Base-by-base conservation (phyloP, 1,139 yeast genomes). In the Blastobotrys illinoisensis region DNA sequence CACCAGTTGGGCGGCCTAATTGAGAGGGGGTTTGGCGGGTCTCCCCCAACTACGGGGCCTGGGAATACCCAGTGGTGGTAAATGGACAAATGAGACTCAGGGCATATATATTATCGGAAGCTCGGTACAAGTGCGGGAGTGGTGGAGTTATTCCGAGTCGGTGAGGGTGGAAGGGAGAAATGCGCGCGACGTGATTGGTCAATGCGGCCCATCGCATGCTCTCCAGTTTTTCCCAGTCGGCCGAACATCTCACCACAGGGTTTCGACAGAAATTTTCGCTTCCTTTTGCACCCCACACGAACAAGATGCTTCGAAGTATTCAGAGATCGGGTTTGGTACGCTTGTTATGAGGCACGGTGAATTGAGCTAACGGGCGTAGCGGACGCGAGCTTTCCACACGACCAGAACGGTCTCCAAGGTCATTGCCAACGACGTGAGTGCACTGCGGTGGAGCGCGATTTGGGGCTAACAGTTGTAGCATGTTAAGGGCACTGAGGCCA, bases 401-500 rank as follows among this genome's bases (percentile, higher is more conserved):
- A 59, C 69, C 6, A 58, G 64, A 36, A 44, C 60, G 36, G 66
- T 57, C 23, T 56, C 58, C 51, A 61, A 64, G 60, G 65, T 67
- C 20, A 56, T 67, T 58, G 59, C 70, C 44, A 58, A 60, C 50
- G 63, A 62, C 47, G 64, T 60, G 56, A 49, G 66, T 59, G 46
- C 11, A 3, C 16, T n/a, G 16, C 5, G 13, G 3, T 3, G 40
- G 40, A n/a, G 14, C 13, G 23, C 44, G 23, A 21, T 21, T 47
- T 21, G 44, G n/a, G 21, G 32, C 36, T 24, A 19, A 40, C 45
- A 9, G 9, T 14, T 43, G 28, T 50, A 50, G 36, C 68, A 61
- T 57, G 64, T 64, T 58, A 62, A 71, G 47, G 77, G 74, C 52
- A 64, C 67, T 56, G 75, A 72, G 55, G 76, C 76, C 44, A 62